A percentile compares a stretch with the other conserved stretches of the same genome.
phyloP scores from a whole-genome alignment of 495 filamentous ascomycete genomes.

The Penicillium argentinense region DNA sequence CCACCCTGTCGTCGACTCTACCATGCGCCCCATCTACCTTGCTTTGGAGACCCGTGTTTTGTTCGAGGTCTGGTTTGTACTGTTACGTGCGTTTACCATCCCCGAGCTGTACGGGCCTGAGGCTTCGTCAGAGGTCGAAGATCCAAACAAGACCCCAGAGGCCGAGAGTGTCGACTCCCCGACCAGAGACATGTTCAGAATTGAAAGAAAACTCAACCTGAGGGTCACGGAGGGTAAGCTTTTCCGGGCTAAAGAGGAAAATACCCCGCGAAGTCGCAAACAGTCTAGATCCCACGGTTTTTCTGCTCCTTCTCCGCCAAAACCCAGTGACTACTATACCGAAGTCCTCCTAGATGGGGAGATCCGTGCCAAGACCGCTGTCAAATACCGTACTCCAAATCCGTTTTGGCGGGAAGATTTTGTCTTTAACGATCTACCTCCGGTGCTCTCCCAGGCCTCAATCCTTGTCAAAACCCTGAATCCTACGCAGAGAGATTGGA shows the following conservation, averaged over 20 bases:
- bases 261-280: slow-evolving; percentile 40
- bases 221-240: slow-evolving; percentile 63
- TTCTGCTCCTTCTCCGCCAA: slow-evolving; percentile 27
- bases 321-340: slow-evolving; percentile 65
- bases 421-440: slow-evolving; percentile 80
- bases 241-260: slow-evolving; percentile 29
- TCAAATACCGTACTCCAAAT: slow-evolving; percentile 75
- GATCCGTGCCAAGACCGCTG: slow-evolving; percentile 78
- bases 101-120: slow-evolving; percentile 83
- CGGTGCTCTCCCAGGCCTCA: slow-evolving; percentile 74
- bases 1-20: slow-evolving; percentile 52
- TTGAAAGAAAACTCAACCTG: slow-evolving; percentile 60
- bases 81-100: slow-evolving; percentile 88
- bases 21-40: slow-evolving; percentile 66
- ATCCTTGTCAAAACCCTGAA: slow-evolving; percentile 73
- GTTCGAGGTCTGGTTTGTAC: slow-evolving; percentile 96
- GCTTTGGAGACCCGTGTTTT: slow-evolving; percentile 82
- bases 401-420: slow-evolving; percentile 97
- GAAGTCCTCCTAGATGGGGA: slow-evolving; percentile 94
- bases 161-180: slow-evolving; percentile 16
- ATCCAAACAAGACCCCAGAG: slow-evolving; percentile 25
- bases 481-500: slow-evolving; percentile 54
- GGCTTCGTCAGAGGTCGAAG: slow-evolving; percentile 23
- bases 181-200: slow-evolving; percentile 61
- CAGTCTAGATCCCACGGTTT: slow-evolving; percentile 38